Base-by-base conservation (phyloP, 164 flowering plant species). In the Piper longum region DNA sequence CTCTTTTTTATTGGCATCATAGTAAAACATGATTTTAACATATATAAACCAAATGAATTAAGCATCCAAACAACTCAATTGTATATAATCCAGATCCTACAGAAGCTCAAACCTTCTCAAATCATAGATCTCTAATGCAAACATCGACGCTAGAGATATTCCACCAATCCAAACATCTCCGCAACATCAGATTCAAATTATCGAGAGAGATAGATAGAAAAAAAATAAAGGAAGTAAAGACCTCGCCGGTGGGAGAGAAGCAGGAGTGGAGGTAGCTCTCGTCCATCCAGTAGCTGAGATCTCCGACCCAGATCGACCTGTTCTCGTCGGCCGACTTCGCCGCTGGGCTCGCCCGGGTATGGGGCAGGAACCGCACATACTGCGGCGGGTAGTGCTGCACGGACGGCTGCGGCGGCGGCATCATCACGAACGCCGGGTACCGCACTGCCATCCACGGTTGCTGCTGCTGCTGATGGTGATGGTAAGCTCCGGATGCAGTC, bases 251-350 rank as follows among this genome's bases (percentile, higher is more conserved):
- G 48, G 78, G 74, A 74, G 69, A 83, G 65, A 91, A 91, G 76
- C 95, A 87, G 68, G 52, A 70, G 41, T 86, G 82, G 17, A 91
- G 82, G 67, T 88, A 91, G 71, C 70, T 81, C 78, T 91, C 97
- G 64, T 91, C 97, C 97, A 91, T 91, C 97, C 96, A 91, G 57
- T 78, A 82, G 60, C 80, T 81, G 43, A 91, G 82, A 64, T 91
- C 98, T 5, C 98, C 98, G 40, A 87, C 77, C 98, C 98, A 91
- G 63, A 91, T 73, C 67, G 89, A 86, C 78, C 79, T 81, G 62
- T 90, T 90, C 67, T 84, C 88, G 11, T 78, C 76, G 48, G 60
- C 45, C 4, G 80, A 72, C 44, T 45, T 39, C 16, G 80, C 55
- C 70, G 83, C 41, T 60, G 80, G 36, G 60, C 76, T 7, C 61